Percentiles rank a stretch among this genome's conserved stretches.
phyloP scores from a whole-genome alignment of 1,284 basidiomycete species.

The Leccinum subfulvum region DNA sequence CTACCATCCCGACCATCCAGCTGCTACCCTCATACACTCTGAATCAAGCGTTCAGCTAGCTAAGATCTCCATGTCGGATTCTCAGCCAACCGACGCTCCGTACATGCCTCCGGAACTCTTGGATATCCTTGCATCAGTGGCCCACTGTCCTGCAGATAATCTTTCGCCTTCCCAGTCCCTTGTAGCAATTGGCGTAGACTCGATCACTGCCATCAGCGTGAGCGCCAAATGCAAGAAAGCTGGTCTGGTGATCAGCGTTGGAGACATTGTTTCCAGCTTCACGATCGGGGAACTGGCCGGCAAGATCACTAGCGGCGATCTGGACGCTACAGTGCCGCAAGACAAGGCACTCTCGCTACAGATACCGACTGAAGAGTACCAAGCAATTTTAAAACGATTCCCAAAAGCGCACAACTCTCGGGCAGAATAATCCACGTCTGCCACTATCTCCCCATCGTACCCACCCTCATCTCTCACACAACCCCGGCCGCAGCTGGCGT shows the following conservation, averaged over 20 bases:
- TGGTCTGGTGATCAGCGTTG: conserved; percentile 38
- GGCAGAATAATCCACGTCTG: conserved; percentile 87
- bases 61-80: neutral
- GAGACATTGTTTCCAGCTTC: conserved; percentile 42
- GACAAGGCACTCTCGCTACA: neutral
- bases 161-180: conserved; percentile 37
- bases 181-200: conserved; percentile 48
- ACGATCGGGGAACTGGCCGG: conserved; percentile 38
- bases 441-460: conserved; percentile 75
- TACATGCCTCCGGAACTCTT: conserved; percentile 20
- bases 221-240: conserved; percentile 39
- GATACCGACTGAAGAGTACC: conserved; percentile 17
- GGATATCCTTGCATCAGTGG: conserved; percentile 25
- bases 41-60: neutral
- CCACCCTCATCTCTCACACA: conserved; percentile 50
- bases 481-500: conserved; percentile 51
- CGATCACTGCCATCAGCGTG: conserved; percentile 51
- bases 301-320: conserved; percentile 12
- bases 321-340: conserved; percentile 3
- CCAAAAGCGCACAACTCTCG: conserved; percentile 54
- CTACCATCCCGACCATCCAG: conserved; percentile 24
- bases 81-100: neutral
- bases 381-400: conserved; percentile 17
- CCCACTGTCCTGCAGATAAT: conserved; percentile 21
- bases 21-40: conserved; percentile 7